Conservation (phyloP, 192 early-diverging fungal species). For the Podila epicladia region DNA sequence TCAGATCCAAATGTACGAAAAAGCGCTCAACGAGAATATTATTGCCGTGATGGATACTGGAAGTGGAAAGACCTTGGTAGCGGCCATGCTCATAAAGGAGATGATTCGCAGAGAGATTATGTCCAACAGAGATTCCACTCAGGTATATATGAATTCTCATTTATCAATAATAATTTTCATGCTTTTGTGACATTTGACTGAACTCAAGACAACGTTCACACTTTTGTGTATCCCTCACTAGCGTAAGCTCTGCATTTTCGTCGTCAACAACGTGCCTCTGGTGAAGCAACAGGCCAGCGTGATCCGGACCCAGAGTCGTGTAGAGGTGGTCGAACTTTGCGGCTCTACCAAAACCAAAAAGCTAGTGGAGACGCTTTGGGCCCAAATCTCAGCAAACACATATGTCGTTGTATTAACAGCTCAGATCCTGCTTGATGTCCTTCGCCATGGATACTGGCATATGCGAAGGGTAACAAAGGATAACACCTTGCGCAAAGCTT, state of each 20-base stretch:
- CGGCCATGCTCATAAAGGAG: conserved; percentile 85
- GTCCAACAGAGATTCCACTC: too few species aligned
- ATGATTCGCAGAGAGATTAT: conserved; percentile 53
- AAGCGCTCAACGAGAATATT: conserved; percentile 76
- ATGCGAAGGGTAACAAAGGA: too few species aligned
- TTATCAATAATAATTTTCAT: too few species aligned
- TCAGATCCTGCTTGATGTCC: conserved; percentile 80
- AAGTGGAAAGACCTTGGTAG: conserved; percentile 91
- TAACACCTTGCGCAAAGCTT: too few species aligned
- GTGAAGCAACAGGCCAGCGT: conserved; percentile 86
- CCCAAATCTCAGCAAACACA: conserved; percentile 56
- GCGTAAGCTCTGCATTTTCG: conserved; percentile 70
- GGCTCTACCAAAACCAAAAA: conserved; percentile 73
- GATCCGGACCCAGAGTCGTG: conserved; percentile 71
- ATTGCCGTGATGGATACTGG: conserved; percentile 93
- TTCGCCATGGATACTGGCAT: conserved; percentile 55
- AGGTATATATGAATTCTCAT: too few species aligned
- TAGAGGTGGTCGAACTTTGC: conserved; percentile 68
- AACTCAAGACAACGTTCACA: too few species aligned
- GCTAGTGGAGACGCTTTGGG: conserved; percentile 72
- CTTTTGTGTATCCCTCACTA: neutral
- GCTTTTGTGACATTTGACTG: too few species aligned
- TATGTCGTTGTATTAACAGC: conserved; percentile 90
- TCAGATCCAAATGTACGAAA: conserved; percentile 78
- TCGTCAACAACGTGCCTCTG: conserved; percentile 89